Percentiles rank a stretch among this genome's conserved stretches.
Evolutionary conservation across 805 yeast genomes (phyloP).

Genomic region (Ogataea nonfermentans): DNA sequence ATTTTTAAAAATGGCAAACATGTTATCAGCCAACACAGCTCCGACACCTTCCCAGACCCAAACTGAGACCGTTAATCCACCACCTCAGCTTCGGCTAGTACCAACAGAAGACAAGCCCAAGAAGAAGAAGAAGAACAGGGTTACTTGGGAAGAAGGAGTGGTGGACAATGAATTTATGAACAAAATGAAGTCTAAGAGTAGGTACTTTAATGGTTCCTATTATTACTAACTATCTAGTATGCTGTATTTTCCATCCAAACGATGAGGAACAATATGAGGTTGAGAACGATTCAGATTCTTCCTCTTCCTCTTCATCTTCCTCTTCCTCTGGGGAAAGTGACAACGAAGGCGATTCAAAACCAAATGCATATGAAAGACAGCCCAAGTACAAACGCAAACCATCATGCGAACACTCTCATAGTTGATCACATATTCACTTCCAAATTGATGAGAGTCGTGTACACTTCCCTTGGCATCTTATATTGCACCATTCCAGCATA

Average conservation of each 20-base stretch:
- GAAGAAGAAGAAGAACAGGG: conserved; percentile 44
- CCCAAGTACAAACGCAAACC: conserved; percentile 52
- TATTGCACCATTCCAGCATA: conserved; percentile 94
- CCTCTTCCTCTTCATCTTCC: conserved; percentile 25
- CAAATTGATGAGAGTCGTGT: conserved; percentile 62
- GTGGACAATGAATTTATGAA: conserved; percentile 88
- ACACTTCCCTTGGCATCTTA: conserved; percentile 85
- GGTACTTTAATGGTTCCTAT: conserved; percentile 17
- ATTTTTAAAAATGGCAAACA: neutral
- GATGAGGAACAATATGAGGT: conserved; percentile 43
- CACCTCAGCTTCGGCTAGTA: conserved; percentile 22
- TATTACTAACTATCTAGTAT: conserved; percentile 39
- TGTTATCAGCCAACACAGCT: neutral
- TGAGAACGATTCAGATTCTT: conserved; percentile 22
- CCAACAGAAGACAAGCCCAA: conserved; percentile 20
- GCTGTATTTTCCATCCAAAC: conserved; percentile 84
- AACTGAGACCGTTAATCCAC: conserved; percentile 15
- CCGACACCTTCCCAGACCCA: conserved; percentile 17
- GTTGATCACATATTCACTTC: conserved; percentile 41
- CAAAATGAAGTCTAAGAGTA: conserved; percentile 80
- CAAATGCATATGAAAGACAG: conserved; percentile 88
- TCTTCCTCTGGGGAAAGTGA: conserved; percentile 21
- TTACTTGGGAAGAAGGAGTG: conserved; percentile 82
- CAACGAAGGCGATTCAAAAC: conserved; percentile 32
- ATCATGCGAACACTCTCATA: conserved; percentile 12